Base-by-base conservation (phyloP, 805 yeast species). In the Starmerella sp. region DNA sequence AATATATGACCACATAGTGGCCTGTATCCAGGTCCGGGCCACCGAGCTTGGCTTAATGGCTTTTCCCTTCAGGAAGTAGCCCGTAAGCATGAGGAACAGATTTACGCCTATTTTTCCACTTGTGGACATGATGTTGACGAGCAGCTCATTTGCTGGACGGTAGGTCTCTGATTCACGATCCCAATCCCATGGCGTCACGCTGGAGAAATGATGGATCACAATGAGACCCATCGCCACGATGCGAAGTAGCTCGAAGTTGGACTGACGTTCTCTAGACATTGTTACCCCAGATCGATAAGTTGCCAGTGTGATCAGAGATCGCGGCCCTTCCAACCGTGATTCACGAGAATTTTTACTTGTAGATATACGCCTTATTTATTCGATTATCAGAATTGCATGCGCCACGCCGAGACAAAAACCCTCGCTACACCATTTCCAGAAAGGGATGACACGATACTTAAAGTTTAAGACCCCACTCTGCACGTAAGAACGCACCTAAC, bases 201-300 rank as follows among this genome's bases (percentile, higher is more conserved):
- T 48, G 11, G 51, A 46, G 29, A 48, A 57, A 37, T 57, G 60
- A 10, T 54, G 56, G 4, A 35, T 9, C 13, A 57, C 55, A n/a
- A 57, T 57, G 37, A 48, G 35, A 14, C 32, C 49, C 60, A 57
- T 57, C 32, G 54, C 55, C 9, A 57, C 10, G n/a, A 57, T 35
- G 17, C 60, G 57, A 14, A 57, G 46, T 3, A 46, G 35, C 47
- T 57, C 60, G 38, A 48, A 57, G 35, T 57, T 57, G 10, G 58
- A 57, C 15, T 4, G 14, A 31, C 56, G 31, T 22, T 38, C 56
- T 14, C 45, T 32, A 4, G 42, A 6, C 41, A 35, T 35, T 14
- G 11, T 45, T 15, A 22, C 22, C 22, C 22, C 22, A 22, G 22
- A 22, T 22, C 22, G 22, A 22, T 3, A 3, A 22, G 22, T 22